A percentile compares a stretch with the other conserved stretches of the same genome.
Conservation (phyloP, 2,329 filamentous ascomycete species). For the Sporothrix variecibatus region DNA sequence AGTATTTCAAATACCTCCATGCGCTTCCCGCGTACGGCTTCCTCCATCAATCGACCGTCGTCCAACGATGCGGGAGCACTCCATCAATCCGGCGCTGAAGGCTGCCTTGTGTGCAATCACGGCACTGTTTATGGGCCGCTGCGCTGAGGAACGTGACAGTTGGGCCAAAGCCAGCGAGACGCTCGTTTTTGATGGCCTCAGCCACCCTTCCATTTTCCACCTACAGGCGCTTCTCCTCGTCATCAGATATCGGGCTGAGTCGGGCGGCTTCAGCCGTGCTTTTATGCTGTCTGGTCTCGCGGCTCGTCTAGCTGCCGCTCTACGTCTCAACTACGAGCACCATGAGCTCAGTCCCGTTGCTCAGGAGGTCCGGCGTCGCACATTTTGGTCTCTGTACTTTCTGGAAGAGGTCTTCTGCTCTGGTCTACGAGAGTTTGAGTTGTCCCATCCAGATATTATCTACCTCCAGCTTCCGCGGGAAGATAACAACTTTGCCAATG, state of each 20-base stretch:
- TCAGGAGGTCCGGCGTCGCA: slow-evolving; percentile 18
- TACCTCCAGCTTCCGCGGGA: slow-evolving; percentile 14
- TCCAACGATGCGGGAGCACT: slow-evolving; percentile 12
- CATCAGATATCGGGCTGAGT: slow-evolving; percentile 19
- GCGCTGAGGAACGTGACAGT: background rate
- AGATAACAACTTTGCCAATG: slow-evolving; percentile 14
- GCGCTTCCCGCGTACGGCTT: slow-evolving; percentile 15
- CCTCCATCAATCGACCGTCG: slow-evolving; percentile 5
- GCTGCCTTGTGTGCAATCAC: slow-evolving; percentile 17
- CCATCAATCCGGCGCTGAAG: slow-evolving; percentile 16
- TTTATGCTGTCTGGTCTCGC: slow-evolving; percentile 16
- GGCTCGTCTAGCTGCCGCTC: background rate
- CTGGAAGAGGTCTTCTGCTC: slow-evolving; percentile 21
- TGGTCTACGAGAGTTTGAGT: slow-evolving; percentile 16
- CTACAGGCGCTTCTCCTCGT: slow-evolving; percentile 10
- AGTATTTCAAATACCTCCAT: slow-evolving; percentile 17
- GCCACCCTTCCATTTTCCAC: slow-evolving; percentile 17
- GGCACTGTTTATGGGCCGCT: slow-evolving; percentile 10
- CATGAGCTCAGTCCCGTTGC: slow-evolving; percentile 8
- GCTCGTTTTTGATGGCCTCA: background rate
- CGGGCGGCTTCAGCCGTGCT: background rate
- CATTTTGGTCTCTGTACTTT: slow-evolving; percentile 24
- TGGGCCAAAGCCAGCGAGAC: slow-evolving; percentile 15
- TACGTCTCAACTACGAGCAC: slow-evolving; percentile 18
- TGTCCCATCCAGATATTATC: slow-evolving; percentile 13